phyloP scores from a whole-genome alignment of 495 filamentous ascomycete genomes.

The Podospora pseudopauciseta region DNA sequence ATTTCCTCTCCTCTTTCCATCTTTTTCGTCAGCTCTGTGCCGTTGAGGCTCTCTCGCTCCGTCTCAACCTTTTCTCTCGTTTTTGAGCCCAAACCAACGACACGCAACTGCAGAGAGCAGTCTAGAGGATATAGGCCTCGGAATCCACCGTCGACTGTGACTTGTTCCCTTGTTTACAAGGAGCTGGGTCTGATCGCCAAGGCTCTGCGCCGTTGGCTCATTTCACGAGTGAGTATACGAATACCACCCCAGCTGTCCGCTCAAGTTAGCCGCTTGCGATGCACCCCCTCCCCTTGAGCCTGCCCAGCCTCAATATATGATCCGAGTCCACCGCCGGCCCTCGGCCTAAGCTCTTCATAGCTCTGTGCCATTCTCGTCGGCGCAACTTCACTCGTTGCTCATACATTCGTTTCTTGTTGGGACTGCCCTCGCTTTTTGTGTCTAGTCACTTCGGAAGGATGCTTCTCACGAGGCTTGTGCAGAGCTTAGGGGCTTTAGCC shows the following conservation, averaged over 20 bases:
- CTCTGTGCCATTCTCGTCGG: slow-evolving; percentile 18
- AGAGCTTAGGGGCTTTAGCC: slow-evolving; percentile 26
- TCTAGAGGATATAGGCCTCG: neutral
- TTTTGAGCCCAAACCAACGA: neutral
- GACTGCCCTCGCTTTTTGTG: slow-evolving; percentile 21
- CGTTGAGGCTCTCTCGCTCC: neutral
- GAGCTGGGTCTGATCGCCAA: slow-evolving; percentile 21
- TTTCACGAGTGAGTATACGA: slow-evolving; percentile 7
- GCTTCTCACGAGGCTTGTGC: slow-evolving; percentile 30
- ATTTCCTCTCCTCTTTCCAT: slow-evolving; percentile 9
- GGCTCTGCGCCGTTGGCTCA: slow-evolving; percentile 26
- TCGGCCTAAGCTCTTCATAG: slow-evolving; percentile 6
- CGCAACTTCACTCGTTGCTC: slow-evolving; percentile 26
- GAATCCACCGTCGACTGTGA: neutral
- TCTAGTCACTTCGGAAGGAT: slow-evolving; percentile 17
- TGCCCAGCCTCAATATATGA: slow-evolving; percentile 30
- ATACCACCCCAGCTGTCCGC: neutral
- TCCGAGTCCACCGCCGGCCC: slow-evolving; percentile 23
- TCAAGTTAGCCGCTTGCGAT: neutral
- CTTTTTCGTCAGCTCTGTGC: neutral
- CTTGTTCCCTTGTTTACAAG: neutral
- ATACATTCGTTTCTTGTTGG: slow-evolving; percentile 22
- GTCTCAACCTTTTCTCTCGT: neutral
- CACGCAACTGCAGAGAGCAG: neutral
- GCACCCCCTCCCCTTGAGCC: neutral